These are phyloP conservation scores for Colletotrichum theobromicola DNA, from an alignment of 2,329 filamentous ascomycete genomes.

Conservation along the genomic window DNA sequence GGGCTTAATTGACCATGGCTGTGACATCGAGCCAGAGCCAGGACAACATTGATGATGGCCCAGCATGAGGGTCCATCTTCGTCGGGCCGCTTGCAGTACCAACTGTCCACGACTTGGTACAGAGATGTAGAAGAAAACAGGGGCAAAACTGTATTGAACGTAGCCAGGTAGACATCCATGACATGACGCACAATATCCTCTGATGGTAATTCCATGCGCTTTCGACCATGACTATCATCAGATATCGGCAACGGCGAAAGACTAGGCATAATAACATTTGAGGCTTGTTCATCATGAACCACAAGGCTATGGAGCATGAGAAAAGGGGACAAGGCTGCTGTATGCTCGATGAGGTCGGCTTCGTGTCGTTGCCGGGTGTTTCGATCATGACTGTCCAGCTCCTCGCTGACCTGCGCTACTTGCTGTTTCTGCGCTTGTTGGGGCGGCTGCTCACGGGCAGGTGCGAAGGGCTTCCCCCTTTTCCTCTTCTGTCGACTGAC, in stretches of 20 bases:
- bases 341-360: background rate
- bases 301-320: background rate
- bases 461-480: background rate
- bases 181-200: background rate
- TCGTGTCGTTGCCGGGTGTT: background rate
- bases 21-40: background rate
- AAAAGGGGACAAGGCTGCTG: background rate
- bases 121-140: background rate
- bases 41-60: background rate
- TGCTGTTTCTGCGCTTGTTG: background rate
- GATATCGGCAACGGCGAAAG: background rate
- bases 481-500: background rate
- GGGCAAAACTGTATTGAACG: background rate
- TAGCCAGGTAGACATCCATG: background rate
- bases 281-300: background rate
- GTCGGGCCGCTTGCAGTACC: background rate
- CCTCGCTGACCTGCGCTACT: background rate
- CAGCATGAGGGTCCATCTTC: background rate
- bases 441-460: background rate
- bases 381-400: background rate
- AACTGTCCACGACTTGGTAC: background rate
- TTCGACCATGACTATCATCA: background rate
- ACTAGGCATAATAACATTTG: background rate
- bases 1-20: background rate
- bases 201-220: background rate